Conservation (phyloP, 140 eudicot species). For the Bidens hawaiensis region DNA sequence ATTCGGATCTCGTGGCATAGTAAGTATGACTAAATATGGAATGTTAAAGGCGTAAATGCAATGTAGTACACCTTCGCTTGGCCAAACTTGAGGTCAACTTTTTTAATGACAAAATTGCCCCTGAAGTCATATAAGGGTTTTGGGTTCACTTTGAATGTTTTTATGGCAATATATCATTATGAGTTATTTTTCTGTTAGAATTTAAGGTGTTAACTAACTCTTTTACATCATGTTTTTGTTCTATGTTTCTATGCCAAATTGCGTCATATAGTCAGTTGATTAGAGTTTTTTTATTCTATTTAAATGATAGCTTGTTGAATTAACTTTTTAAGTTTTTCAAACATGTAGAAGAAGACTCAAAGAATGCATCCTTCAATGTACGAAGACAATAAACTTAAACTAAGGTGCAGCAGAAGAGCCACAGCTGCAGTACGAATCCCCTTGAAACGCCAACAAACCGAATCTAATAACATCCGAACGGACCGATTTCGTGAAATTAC, state of each 20-base stretch:
- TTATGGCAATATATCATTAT: not conserved
- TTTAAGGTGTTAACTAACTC: not conserved
- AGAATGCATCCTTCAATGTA: slow-evolving; percentile 82
- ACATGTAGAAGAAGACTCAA: slow-evolving; percentile 51
- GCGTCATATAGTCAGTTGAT: not conserved
- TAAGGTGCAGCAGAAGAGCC: slow-evolving; percentile 48
- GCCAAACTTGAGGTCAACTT: not conserved
- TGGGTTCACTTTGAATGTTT: not conserved
- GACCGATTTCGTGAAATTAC: slow-evolving; percentile 7
- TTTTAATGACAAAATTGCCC: not conserved
- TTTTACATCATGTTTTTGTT: not conserved
- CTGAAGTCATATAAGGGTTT: not conserved
- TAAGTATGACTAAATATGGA: not conserved
- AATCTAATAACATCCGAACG: not conserved
- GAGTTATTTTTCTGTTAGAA: not conserved
- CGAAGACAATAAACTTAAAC: slow-evolving; percentile 40
- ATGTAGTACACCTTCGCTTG: not conserved
- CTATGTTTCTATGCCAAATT: not conserved
- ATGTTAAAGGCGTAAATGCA: not conserved
- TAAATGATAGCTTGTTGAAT: not conserved
- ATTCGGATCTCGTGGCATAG: not conserved
- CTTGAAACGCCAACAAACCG: slow-evolving; percentile 14
- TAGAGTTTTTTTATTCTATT: not conserved
- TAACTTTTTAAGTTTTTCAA: slow-evolving; percentile 5
- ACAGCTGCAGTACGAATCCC: slow-evolving; percentile 23